These are phyloP conservation scores for Epichloe typhina DNA, from an alignment of 2,329 filamentous ascomycete genomes.

Conservation along the genomic window DNA sequence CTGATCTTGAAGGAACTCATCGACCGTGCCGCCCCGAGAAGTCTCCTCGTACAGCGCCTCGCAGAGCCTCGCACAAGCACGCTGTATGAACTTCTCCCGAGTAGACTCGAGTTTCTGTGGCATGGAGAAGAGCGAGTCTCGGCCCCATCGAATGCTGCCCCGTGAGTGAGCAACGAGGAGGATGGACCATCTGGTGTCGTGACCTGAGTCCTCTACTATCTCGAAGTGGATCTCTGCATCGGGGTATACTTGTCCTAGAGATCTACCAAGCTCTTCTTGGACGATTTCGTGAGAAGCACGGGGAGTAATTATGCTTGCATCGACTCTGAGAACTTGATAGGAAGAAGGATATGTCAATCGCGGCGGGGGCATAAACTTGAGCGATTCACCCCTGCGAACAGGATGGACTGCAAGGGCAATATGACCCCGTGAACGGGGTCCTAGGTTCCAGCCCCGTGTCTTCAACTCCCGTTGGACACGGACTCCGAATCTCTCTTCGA, in stretches of 20 bases:
- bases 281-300: slow-evolving; percentile 27
- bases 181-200: slow-evolving; percentile 39
- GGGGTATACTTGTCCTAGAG: slow-evolving; percentile 30
- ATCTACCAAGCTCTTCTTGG: slow-evolving; percentile 23
- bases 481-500: slow-evolving; percentile 38
- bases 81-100: slow-evolving; percentile 17
- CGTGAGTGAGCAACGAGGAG: slow-evolving; percentile 41
- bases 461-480: slow-evolving; percentile 30
- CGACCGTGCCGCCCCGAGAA: slow-evolving; percentile 31
- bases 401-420: slow-evolving; percentile 30
- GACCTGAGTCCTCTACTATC: slow-evolving; percentile 35
- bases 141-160: slow-evolving; percentile 31
- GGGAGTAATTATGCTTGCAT: slow-evolving; percentile 39
- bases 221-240: slow-evolving; percentile 30
- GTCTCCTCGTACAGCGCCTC: slow-evolving; percentile 33
- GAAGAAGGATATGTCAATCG: slow-evolving; percentile 12
- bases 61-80: slow-evolving; percentile 33
- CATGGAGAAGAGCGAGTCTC: slow-evolving; percentile 29
- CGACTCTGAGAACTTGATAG: slow-evolving; percentile 29
- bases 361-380: slow-evolving; percentile 23
- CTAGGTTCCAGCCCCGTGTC: slow-evolving; percentile 37
- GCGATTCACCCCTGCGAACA: slow-evolving; percentile 17
- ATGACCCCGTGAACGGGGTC: slow-evolving; percentile 26
- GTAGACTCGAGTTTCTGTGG: slow-evolving; percentile 25
- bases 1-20: slow-evolving; percentile 48